These are phyloP conservation scores for Peronospora destructor DNA, from an alignment of 352 stramenopile species.

Conservation along the genomic window DNA sequence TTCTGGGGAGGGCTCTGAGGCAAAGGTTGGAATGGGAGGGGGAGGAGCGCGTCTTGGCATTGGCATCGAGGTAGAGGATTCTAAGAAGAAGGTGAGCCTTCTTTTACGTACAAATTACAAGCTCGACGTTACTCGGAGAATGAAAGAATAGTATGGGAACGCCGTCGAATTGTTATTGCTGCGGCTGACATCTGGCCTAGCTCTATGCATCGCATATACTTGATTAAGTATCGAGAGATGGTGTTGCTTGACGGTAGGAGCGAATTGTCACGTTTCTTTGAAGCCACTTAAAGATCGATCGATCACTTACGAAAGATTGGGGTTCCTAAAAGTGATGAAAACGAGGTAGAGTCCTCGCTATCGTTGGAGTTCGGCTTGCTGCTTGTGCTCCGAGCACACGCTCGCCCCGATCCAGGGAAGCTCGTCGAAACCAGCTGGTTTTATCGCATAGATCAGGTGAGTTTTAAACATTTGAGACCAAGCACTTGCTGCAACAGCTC, in stretches of 20 bases:
- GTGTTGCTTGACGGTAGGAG: too few species aligned
- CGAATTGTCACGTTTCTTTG: neutral
- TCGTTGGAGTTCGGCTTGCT: too few species aligned
- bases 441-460: too few species aligned
- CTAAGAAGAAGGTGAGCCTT: conserved; percentile 14
- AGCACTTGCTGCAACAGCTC: neutral
- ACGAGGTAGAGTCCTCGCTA: too few species aligned
- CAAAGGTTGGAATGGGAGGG: conserved; percentile 8
- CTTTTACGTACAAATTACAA: conserved; percentile 1
- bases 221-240: conserved; percentile 2
- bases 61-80: neutral
- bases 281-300: neutral
- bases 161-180: conserved; percentile 9
- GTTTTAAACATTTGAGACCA: too few species aligned
- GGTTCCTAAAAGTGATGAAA: too few species aligned
- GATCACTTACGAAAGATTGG: neutral
- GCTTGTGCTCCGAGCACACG: too few species aligned
- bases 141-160: conserved; percentile 17
- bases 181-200: neutral
- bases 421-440: too few species aligned
- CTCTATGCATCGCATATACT: conserved; percentile 12
- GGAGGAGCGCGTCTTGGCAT: neutral
- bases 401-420: too few species aligned
- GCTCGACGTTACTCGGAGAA: conserved; percentile 6
- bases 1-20: conserved; percentile 4